phyloP scores from a whole-genome alignment of 805 yeast species.

The Brettanomyces naardenensis region DNA sequence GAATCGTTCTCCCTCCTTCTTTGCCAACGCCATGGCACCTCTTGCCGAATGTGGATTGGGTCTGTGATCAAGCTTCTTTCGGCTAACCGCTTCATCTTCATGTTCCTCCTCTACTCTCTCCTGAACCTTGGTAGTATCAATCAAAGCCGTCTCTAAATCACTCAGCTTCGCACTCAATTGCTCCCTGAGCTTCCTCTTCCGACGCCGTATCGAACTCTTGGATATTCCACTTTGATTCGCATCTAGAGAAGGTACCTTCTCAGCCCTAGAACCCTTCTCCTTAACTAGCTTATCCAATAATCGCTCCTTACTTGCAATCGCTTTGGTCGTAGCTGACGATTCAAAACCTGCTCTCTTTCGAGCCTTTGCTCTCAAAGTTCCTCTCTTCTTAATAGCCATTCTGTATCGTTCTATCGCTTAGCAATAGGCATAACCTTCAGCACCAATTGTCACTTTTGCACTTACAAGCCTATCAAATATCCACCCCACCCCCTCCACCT shows the following conservation, averaged over 20 bases:
- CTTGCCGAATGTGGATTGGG: conserved; percentile 28
- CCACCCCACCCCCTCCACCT: too few relatives aligned
- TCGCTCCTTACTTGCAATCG: conserved; percentile 5
- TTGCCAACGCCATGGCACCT: conserved; percentile 47
- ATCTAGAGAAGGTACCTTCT: conserved; percentile 12
- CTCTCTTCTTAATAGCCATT: conserved; percentile 40
- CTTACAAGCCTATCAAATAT: too few relatives aligned
- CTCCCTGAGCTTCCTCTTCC: conserved; percentile 55
- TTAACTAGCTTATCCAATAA: neutral
- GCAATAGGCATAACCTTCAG: too few relatives aligned
- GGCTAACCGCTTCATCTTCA: conserved; percentile 20
- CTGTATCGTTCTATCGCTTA: too few relatives aligned
- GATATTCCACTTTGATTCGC: conserved; percentile 41
- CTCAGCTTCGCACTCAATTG: conserved; percentile 60
- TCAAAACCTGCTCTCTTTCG: conserved; percentile 15
- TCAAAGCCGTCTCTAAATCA: conserved; percentile 50
- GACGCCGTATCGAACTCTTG: conserved; percentile 56
- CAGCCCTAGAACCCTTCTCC: conserved; percentile 2
- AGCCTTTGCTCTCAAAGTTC: conserved; percentile 34
- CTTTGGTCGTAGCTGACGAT: neutral
- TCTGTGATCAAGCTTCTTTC: conserved; percentile 24
- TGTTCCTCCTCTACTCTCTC: conserved; percentile 5
- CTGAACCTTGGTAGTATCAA: conserved; percentile 23
- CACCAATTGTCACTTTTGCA: too few relatives aligned
- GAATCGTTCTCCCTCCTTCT: conserved; percentile 51